Evolutionary conservation across 352 stramenopile species (phyloP), one percentile per base, ranked within the genome.

Genomic region (Pythium rishiriense): DNA sequence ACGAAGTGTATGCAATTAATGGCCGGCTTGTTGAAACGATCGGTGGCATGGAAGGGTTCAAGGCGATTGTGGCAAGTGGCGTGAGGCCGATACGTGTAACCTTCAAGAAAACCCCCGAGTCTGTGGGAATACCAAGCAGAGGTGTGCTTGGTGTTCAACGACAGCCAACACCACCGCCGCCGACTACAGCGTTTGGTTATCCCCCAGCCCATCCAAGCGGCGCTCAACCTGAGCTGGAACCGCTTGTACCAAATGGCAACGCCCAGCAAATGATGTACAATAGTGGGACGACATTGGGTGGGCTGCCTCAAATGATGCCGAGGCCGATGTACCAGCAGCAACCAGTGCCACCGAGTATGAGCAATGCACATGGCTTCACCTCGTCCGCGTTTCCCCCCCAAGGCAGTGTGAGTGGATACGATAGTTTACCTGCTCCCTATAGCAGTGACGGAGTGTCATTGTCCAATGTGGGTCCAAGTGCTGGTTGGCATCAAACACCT

Each of bases 1-100:
- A 95, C 41, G 80, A 92, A 67, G 79, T 95, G 1, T 90, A 84
- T 54, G 87, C 87, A 8, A 80, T 95, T 21, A 94, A 94, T 62
- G 78, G 77, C 4, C 76, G 79, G 14, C 72, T 68, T 11, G 56
- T 95, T 12, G 78, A 85, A 21, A 62, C 29, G 4, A 72, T 75
- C 24, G 90, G 91, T 51, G 83, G 83, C 2, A 91, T 95, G 79
- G 85, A 94, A 62, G 83, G 83, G 0, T 95, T 95, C 53, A 95
- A 95, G 66, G 51, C 59, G 45, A 69, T 75, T 14, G 82, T 95
- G 31, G 82, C 75, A 1, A 81, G 66, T 21, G 75, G 77, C n/a
- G 78, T 78, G 48, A 76, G 87, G 0, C 87, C 87, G 4, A 56
- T 95, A 9, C 69, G 74, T 37, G 85, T 95, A 33, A 92, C 81